Base-by-base conservation (phyloP, 495 filamentous ascomycete genomes). In the Neurospora sp. region DNA sequence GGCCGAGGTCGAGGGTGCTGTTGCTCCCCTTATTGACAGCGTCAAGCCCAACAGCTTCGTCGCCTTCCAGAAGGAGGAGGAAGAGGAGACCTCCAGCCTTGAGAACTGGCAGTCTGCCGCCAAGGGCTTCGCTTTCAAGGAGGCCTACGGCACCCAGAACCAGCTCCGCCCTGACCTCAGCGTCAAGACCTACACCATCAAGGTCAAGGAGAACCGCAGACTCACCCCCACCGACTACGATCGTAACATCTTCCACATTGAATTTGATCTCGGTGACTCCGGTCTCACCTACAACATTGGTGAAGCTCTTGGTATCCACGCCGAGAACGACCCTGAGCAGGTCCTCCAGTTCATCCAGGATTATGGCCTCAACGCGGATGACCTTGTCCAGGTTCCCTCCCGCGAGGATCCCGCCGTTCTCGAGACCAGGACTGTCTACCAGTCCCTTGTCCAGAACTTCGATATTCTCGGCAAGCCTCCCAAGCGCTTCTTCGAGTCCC, bases 211-310 rank as follows among this genome's bases (percentile, higher is more conserved):
- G 84, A 97, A 97, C 83, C 91, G 94, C 71, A 88, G 96, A 61
- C 87, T 99, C 65, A 99, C 96, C 0, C 96, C 96, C 22, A 76
- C 81, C 65, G 90, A 91, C 12, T 99, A 99, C 81, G 95, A 97
- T 80, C 93, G 96, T 40, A 98, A 99, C 85, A 98, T 99, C 82
- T 99, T 99, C 91, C 96, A 99, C 84, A 98, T 99, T 75, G 96
- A 99, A 82, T 99, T 99, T 78, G 96, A 98, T 80, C 88, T 98
- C 22, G 94, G 94, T 69, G 83, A 90, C 76, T 96, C 94, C 42
- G 94, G 94, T 61, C 89, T 99, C 72, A 96, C 87, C 31, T 99
- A 99, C 81, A 93, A 96, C 75, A 98, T 99, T 79, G 96, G 96
- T 70, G 96, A 99, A 82, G 96, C 96, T n/a, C 91, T 99, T 10